Conservation (phyloP, 2,329 filamentous ascomycete species). For the Cordyceps cicadae region DNA sequence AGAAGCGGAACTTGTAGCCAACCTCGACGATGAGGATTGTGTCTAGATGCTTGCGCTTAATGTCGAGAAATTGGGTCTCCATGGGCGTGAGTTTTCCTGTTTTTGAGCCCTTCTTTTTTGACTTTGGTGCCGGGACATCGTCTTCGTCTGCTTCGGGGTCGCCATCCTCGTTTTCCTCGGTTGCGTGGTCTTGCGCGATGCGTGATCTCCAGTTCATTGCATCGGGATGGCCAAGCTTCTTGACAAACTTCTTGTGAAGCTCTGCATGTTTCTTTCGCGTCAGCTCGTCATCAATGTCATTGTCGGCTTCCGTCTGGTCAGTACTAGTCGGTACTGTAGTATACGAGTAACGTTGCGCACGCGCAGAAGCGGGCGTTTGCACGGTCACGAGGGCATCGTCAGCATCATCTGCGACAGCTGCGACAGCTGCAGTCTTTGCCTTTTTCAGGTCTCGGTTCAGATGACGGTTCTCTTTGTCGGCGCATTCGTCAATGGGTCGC, state of each 20-base stretch:
- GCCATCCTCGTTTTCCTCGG: slow-evolving; percentile 45
- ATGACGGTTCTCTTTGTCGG: slow-evolving; percentile 8
- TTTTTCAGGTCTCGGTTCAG: slow-evolving; percentile 6
- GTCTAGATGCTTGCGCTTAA: slow-evolving; percentile 86
- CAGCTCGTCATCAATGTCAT: slow-evolving; percentile 42
- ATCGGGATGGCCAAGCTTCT: slow-evolving; percentile 80
- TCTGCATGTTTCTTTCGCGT: slow-evolving; percentile 54
- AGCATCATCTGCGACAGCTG: slow-evolving; percentile 42
- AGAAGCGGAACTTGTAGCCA: slow-evolving; percentile 96
- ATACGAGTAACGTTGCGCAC: slow-evolving; percentile 6
- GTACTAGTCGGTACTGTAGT: slow-evolving; percentile 24
- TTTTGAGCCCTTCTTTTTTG: slow-evolving; percentile 62
- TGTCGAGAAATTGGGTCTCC: slow-evolving; percentile 87
- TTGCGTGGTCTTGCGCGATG: slow-evolving; percentile 44
- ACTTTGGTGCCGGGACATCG: slow-evolving; percentile 34
- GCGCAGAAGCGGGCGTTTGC: slow-evolving; percentile 19
- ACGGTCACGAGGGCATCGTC: slow-evolving; percentile 13
- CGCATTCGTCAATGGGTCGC: slow-evolving; percentile 31
- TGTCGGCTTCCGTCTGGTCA: slow-evolving; percentile 29
- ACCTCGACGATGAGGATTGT: slow-evolving; percentile 89
- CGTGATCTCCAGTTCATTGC: slow-evolving; percentile 62
- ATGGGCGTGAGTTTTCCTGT: slow-evolving; percentile 81
- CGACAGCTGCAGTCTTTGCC: slow-evolving; percentile 34
- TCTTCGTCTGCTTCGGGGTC: slow-evolving; percentile 51
- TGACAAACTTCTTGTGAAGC: slow-evolving; percentile 77